Evolutionary conservation across 2,329 filamentous ascomycete species (phyloP).

Genomic region (Colletotrichum simmondsii): DNA sequence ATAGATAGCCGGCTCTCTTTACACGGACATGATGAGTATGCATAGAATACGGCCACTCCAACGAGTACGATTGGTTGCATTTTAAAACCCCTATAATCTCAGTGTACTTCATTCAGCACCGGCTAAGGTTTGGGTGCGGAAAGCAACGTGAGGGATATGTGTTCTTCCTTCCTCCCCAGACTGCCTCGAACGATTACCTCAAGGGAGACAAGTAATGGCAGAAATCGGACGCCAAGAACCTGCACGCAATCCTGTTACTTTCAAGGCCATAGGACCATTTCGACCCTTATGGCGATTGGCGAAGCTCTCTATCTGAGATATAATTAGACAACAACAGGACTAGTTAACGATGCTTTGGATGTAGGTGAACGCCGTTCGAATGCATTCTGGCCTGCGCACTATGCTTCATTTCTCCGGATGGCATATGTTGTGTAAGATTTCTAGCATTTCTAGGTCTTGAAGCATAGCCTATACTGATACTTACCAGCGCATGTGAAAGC

Average conservation of each 20-base stretch:
- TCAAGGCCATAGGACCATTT: not conserved
- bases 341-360: not conserved
- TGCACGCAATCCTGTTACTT: no score
- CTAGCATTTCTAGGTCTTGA: no score
- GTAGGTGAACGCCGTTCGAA: not conserved
- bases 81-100: not conserved
- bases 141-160: not conserved
- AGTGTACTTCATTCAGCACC: not conserved
- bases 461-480: no score
- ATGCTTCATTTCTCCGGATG: no score
- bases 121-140: not conserved
- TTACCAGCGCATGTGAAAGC: no score
- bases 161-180: no score
- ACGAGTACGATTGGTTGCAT: not conserved
- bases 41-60: not conserved
- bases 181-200: no score
- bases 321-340: not conserved
- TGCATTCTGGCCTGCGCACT: not conserved
- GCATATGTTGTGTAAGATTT: no score
- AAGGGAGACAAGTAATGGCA: no score
- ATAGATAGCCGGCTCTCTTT: not conserved
- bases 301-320: not conserved
- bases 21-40: not conserved
- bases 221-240: no score
- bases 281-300: not conserved